Evolutionary conservation across 345 rosid species (phyloP).

Genomic region (Moricandia arvensis): DNA sequence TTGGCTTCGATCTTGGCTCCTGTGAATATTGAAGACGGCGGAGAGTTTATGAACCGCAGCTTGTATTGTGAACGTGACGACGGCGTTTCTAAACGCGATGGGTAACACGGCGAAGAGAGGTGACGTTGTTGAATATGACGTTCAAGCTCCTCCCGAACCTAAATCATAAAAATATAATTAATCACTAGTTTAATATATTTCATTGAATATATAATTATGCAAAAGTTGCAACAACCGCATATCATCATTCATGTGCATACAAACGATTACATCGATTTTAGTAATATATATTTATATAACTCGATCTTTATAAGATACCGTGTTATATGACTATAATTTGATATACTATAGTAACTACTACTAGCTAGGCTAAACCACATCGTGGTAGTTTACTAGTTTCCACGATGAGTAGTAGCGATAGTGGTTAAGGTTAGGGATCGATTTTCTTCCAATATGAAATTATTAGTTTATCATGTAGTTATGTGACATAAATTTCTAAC

Average conservation of each 20-base stretch:
- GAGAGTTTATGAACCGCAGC: conserved; percentile 45
- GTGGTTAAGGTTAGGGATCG: no score
- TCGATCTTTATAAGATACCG: not conserved
- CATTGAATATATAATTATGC: not conserved
- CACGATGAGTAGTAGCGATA: no score
- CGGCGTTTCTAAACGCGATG: conserved; percentile 35
- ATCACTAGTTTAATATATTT: not conserved
- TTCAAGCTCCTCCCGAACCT: conserved; percentile 56
- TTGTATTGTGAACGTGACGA: conserved; percentile 35
- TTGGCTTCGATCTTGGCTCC: conserved; percentile 51
- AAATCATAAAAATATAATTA: not conserved
- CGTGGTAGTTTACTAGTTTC: no score
- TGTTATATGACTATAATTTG: not conserved
- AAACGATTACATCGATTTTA: not conserved
- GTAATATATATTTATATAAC: not conserved
- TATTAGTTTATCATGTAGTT: no score
- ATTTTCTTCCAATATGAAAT: no score
- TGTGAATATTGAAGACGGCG: conserved; percentile 53
- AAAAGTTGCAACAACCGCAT: not conserved
- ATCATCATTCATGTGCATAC: not conserved
- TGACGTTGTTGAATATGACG: conserved; percentile 20
- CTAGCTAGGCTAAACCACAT: not conserved
- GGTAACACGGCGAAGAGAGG: not conserved
- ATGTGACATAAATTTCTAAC: no score
- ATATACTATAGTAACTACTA: not conserved